Percentiles rank a stretch among this genome's conserved stretches.
Evolutionary conservation across 2,329 filamentous ascomycete genomes (phyloP).

Genomic region (Colletotrichum destructivum): DNA sequence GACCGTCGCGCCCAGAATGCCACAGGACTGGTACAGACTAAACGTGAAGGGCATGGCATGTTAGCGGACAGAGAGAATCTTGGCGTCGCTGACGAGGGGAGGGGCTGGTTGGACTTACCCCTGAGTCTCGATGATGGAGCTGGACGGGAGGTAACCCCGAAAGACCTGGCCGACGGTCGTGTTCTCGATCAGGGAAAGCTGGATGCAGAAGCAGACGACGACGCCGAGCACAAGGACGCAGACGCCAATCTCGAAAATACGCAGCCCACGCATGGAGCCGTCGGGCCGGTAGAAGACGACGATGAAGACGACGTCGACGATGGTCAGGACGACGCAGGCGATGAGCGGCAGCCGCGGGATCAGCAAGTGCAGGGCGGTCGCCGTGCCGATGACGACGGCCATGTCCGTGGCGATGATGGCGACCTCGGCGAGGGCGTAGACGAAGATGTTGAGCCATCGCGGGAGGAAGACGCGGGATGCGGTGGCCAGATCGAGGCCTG

Average conservation of each 20-base stretch:
- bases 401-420: slow-evolving; percentile 82
- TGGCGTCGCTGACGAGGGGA: not conserved
- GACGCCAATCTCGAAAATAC: slow-evolving; percentile 76
- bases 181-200: slow-evolving; percentile 73
- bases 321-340: slow-evolving; percentile 77
- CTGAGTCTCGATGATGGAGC: slow-evolving; percentile 69
- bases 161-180: slow-evolving; percentile 73
- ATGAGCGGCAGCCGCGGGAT: slow-evolving; percentile 75
- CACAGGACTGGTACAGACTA: slow-evolving; percentile 77
- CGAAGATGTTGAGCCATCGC: slow-evolving; percentile 72
- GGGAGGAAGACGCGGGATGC: slow-evolving; percentile 77
- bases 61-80: not conserved
- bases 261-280: slow-evolving; percentile 70
- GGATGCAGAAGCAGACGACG: slow-evolving; percentile 79
- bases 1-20: slow-evolving; percentile 84
- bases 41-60: not conserved
- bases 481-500: slow-evolving; percentile 77
- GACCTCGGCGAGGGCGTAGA: slow-evolving; percentile 75
- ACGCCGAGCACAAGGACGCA: slow-evolving; percentile 75
- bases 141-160: slow-evolving; percentile 76
- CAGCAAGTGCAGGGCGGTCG: slow-evolving; percentile 78
- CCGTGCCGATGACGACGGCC: slow-evolving; percentile 80
- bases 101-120: slow-evolving; percentile 56
- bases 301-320: slow-evolving; percentile 77
- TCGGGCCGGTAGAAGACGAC: slow-evolving; percentile 76